Percentiles rank a stretch among this genome's conserved stretches.
Conservation (phyloP, 2,329 filamentous ascomycete genomes). For the Monosporascus sp. region DNA sequence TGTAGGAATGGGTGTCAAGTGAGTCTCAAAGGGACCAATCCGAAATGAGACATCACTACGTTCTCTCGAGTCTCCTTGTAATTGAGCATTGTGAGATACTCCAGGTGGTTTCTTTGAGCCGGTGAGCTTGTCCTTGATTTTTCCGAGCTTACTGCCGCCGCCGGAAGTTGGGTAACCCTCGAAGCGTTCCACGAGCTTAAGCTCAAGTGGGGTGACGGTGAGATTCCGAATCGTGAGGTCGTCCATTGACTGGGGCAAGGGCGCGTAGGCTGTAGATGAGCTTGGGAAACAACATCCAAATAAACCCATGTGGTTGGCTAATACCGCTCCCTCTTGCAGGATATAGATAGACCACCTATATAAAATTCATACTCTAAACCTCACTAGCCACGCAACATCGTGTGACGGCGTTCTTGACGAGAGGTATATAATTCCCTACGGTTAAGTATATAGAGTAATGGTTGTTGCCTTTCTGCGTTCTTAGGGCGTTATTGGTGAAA, state of each 20-base stretch:
- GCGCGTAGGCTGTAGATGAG: conserved; percentile 1
- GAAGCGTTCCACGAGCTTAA: conserved; percentile 71
- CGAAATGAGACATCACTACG: conserved; percentile 57
- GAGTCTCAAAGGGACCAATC: conserved; percentile 63
- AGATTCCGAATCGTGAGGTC: conserved; percentile 76
- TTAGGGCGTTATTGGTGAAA: too few species aligned
- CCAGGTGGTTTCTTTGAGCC: conserved; percentile 40
- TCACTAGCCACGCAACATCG: too few species aligned
- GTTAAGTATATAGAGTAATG: too few species aligned
- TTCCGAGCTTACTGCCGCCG: conserved; percentile 38
- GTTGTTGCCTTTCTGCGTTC: too few species aligned
- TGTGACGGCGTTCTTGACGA: too few species aligned
- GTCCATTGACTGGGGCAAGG: conserved; percentile 31
- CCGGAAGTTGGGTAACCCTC: conserved; percentile 43
- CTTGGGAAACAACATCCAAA: conserved; percentile 6
- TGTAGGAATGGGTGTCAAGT: conserved; percentile 56
- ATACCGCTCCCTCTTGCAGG: too few species aligned
- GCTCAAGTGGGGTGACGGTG: conserved; percentile 64
- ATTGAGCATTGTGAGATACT: conserved; percentile 26
- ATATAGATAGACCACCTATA: too few species aligned
- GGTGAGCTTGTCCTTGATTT: conserved; percentile 38
- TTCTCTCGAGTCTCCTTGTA: conserved; percentile 56
- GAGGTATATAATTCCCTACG: too few species aligned
- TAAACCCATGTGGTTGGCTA: too few species aligned
- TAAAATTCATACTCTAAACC: too few species aligned